These are phyloP conservation scores for Barbarea vulgaris DNA, from an alignment of 345 rosid species.

Conservation along the genomic window DNA sequence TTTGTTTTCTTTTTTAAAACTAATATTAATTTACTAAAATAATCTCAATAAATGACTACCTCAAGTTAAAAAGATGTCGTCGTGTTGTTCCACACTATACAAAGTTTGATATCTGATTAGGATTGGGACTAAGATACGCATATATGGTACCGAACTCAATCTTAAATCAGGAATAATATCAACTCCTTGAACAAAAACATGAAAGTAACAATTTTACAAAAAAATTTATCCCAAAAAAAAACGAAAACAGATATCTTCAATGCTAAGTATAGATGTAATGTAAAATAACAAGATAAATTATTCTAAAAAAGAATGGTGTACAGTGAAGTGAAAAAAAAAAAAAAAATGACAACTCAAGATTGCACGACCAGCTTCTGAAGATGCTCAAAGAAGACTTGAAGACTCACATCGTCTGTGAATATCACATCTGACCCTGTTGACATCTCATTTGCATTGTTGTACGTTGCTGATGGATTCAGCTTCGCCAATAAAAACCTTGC, in stretches of 20 bases:
- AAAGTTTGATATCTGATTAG: too few relatives aligned
- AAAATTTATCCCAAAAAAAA: neutral
- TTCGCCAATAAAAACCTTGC: constrained; percentile 94
- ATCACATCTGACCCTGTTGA: constrained; percentile 85
- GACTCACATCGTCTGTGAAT: constrained; percentile 94
- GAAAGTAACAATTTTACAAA: neutral
- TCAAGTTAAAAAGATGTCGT: too few relatives aligned
- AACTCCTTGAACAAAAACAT: neutral
- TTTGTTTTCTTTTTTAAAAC: too few relatives aligned
- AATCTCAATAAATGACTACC: too few relatives aligned
- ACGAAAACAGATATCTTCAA: fast-evolving
- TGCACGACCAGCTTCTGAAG: constrained; percentile 96
- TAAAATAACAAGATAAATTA: neutral
- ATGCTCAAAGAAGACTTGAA: constrained; percentile 93
- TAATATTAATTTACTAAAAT: too few relatives aligned
- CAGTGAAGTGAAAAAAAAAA: neutral
- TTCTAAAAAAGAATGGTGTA: neutral
- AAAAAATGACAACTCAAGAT: constrained; percentile 48
- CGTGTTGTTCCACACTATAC: too few relatives aligned
- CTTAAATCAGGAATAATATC: too few relatives aligned
- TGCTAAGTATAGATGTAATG: neutral
- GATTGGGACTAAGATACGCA: too few relatives aligned
- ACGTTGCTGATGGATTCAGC: constrained; percentile 93
- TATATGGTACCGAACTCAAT: too few relatives aligned
- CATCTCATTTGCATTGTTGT: constrained; percentile 71